Base-by-base conservation (phyloP, 2,329 filamentous ascomycete genomes). In the Colletotrichum spinosum region DNA sequence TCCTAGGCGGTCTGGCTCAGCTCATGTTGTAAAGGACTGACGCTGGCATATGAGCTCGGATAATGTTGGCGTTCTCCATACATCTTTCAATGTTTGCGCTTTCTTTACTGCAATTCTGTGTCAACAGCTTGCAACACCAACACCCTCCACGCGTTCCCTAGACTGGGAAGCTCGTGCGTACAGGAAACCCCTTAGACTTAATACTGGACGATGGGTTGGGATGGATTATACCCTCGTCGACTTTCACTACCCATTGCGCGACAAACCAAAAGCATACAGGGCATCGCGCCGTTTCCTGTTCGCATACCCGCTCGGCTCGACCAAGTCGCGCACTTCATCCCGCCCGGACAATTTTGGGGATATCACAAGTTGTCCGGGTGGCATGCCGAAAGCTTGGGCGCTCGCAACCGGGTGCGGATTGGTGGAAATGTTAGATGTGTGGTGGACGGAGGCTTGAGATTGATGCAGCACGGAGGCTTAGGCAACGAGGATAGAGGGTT, bases 1-100 rank as follows among this genome's bases (percentile, higher is more conserved):
- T 80, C 59, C 69, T 85, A 49, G 83, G 79, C 69, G 83, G 76
- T 53, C 60, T 86, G 64, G 80, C 81, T 60, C 82, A 85, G 72
- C 77, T 87, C 15, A 34, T 60, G 72, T 75, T 88, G 76, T 88
- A 86, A 84, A 59, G 12, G 44, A 44, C 44, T 44, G 50, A 45
- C 38, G 53, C 17, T 17, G 25, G 44, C 33, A 55, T 25, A 66
- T 45, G 51, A 61, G 38, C 60, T 68, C 60, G 65, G 67, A 62
- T 63, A 64, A 61, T 65, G 60, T 65, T 53, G 67, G 67, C 67
- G 67, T 69, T 69, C 53, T 68, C 67, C 65, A 60, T 67, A 60
- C 54, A 68, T 60, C n/a, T 67, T 67, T 66, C 53, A 55, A 46
- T 65, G 65, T 61, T 65, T 67, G 57, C 55, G 57, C 62, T 67